Percentiles rank a stretch among this genome's conserved stretches.
These are phyloP conservation scores for Nigrospora sphaerica DNA, from an alignment of 2,329 filamentous ascomycete species.

Conservation along the genomic window DNA sequence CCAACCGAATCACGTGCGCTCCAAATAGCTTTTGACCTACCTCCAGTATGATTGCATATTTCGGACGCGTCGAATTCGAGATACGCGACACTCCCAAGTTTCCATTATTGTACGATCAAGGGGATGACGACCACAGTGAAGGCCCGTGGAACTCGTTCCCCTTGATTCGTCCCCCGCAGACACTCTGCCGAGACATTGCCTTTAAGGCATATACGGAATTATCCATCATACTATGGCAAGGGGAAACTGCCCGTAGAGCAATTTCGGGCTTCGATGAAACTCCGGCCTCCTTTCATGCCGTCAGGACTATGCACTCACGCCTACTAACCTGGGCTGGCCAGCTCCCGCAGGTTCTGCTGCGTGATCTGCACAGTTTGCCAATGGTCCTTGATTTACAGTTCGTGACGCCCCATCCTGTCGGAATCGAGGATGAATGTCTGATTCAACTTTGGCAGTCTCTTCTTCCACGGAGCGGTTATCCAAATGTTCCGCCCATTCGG, in stretches of 20 bases:
- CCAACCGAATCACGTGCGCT: no score
- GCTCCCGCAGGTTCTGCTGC: not conserved
- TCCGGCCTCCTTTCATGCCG: not conserved
- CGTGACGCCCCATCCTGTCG: no score
- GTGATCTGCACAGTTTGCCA: not conserved
- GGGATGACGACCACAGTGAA: not conserved
- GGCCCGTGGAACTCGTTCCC: slow-evolving; percentile 1
- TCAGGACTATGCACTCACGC: not conserved
- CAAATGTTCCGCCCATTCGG: not conserved
- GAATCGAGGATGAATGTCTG: no score
- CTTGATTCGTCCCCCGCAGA: not conserved
- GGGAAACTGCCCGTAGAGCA: not conserved
- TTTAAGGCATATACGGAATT: slow-evolving; percentile 1
- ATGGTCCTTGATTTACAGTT: not conserved
- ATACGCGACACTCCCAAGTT: not conserved
- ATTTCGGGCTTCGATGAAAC: not conserved
- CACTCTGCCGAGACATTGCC: not conserved
- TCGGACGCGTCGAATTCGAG: not conserved
- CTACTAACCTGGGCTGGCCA: not conserved
- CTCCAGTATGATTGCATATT: not conserved
- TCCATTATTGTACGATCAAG: not conserved
- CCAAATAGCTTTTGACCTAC: not conserved
- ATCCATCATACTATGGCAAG: not conserved
- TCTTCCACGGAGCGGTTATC: slow-evolving; percentile 1
- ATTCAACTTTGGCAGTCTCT: not conserved